A percentile compares a stretch with the other conserved stretches of the same genome.
These are phyloP conservation scores for Posidonia australis DNA, from an alignment of 106 monocot genomes.

Conservation along the genomic window DNA sequence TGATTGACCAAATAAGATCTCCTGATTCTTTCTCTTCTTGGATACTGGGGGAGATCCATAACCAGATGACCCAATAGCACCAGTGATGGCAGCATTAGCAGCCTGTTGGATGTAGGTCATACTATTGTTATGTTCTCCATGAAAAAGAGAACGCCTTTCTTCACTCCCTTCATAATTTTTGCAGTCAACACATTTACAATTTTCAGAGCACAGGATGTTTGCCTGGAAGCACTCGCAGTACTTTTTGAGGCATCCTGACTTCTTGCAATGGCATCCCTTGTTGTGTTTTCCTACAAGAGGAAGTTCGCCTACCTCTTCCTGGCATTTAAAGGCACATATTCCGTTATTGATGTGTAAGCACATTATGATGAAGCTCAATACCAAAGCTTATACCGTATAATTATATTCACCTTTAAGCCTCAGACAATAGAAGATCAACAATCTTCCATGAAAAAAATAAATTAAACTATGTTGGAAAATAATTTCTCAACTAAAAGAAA, in stretches of 20 bases:
- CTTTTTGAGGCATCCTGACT: slow-evolving; percentile 89
- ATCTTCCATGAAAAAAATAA: no score
- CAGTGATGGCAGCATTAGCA: slow-evolving; percentile 70
- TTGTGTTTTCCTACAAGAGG: slow-evolving; percentile 77
- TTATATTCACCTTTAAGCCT: no score
- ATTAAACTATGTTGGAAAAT: no score
- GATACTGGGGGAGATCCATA: slow-evolving; percentile 54
- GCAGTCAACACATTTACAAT: slow-evolving; percentile 87
- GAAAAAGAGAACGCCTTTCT: slow-evolving; percentile 50
- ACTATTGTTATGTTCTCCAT: slow-evolving; percentile 49
- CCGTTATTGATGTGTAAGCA: background rate
- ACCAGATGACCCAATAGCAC: slow-evolving; percentile 53
- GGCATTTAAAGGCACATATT: slow-evolving; percentile 2
- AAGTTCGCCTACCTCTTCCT: slow-evolving; percentile 60
- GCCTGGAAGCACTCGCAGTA: slow-evolving; percentile 98
- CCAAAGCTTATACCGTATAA: no score
- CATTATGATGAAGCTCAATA: background rate
- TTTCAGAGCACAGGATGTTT: slow-evolving; percentile 84
- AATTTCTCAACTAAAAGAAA: no score
- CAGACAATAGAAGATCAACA: no score
- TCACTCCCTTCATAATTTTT: slow-evolving; percentile 87
- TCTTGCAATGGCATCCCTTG: slow-evolving; percentile 93
- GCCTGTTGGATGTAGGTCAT: slow-evolving; percentile 66
- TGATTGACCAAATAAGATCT: slow-evolving; percentile 34
- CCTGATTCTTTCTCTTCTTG: slow-evolving; percentile 69